phyloP scores from a whole-genome alignment of 2,329 filamentous ascomycete genomes.

The Colletotrichum lupini region DNA sequence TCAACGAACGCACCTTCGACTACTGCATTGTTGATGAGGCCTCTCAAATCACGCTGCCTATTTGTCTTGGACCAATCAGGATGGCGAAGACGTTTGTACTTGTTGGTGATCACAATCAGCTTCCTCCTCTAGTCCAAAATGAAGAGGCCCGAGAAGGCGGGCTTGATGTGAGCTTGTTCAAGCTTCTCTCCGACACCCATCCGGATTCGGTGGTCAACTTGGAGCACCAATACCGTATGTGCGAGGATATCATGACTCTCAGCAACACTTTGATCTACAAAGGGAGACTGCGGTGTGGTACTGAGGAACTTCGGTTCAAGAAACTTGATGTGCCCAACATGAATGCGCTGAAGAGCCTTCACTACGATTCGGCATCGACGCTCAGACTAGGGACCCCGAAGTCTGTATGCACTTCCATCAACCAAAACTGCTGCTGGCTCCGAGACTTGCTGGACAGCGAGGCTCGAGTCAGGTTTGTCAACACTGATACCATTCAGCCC shows the following conservation, averaged over 20 bases:
- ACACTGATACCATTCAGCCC: constrained; percentile 81
- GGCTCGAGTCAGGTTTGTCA: constrained; percentile 85
- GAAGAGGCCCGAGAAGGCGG: constrained; percentile 87
- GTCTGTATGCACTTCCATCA: constrained; percentile 66
- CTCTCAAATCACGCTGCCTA: constrained; percentile 95
- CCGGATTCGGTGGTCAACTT: constrained; percentile 90
- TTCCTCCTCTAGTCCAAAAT: constrained; percentile 94
- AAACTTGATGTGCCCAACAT: constrained; percentile 77
- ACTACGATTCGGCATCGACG: constrained; percentile 64
- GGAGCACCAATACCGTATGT: constrained; percentile 98
- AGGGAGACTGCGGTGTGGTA: constrained; percentile 91
- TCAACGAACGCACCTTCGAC: constrained; percentile 90
- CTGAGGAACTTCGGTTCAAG: constrained; percentile 75
- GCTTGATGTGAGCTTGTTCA: constrained; percentile 93
- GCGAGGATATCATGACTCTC: constrained; percentile 93
- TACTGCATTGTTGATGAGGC: constrained; percentile 99
- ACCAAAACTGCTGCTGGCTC: constrained; percentile 76
- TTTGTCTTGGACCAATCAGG: constrained; percentile 92
- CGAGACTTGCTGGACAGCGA: constrained; percentile 75
- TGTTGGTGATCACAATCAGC: constrained; percentile 95
- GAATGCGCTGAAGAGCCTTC: constrained; percentile 66
- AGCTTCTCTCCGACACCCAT: constrained; percentile 88
- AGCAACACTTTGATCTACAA: constrained; percentile 94
- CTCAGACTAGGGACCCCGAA: constrained; percentile 52
- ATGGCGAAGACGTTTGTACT: constrained; percentile 94